phyloP scores from a whole-genome alignment of 805 yeast genomes.

The Ogataea nitratoaversa region DNA sequence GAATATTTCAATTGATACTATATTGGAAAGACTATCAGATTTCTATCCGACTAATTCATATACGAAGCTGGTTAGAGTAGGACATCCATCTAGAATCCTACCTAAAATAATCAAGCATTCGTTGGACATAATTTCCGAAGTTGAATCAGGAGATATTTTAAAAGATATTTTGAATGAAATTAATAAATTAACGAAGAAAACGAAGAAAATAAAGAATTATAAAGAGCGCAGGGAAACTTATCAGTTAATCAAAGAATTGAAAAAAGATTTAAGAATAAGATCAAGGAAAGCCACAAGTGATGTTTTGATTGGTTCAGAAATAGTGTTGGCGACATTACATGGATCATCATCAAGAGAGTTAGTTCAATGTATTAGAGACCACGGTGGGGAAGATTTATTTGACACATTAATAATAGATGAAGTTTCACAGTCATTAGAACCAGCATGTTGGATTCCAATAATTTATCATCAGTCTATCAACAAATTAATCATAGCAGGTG shows the following conservation, averaged over 20 bases:
- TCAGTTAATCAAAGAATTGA: slow-evolving; percentile 60
- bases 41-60: slow-evolving; percentile 37
- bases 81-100: slow-evolving; percentile 88
- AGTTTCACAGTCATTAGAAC: slow-evolving; percentile 90
- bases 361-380: slow-evolving; percentile 38
- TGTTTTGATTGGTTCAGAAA: slow-evolving; percentile 55
- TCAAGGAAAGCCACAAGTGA: slow-evolving; percentile 62
- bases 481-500: slow-evolving; percentile 83
- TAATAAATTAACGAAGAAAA: slow-evolving; percentile 39
- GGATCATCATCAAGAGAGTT: slow-evolving; percentile 78
- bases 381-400: slow-evolving; percentile 39
- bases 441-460: slow-evolving; percentile 95
- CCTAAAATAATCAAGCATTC: slow-evolving; percentile 64
- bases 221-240: slow-evolving; percentile 64
- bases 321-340: slow-evolving; percentile 80
- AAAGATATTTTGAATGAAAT: slow-evolving; percentile 71
- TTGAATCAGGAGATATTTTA: slow-evolving; percentile 54
- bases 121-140: slow-evolving; percentile 64
- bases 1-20: slow-evolving; percentile 87
- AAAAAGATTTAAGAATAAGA: slow-evolving; percentile 64
- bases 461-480: slow-evolving; percentile 55
- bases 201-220: slow-evolving; percentile 53
- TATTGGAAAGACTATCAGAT: slow-evolving; percentile 65
- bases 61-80: slow-evolving; percentile 63
- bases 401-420: slow-evolving; percentile 89